A percentile compares a stretch with the other conserved stretches of the same genome.
These are phyloP conservation scores for Fraxinus latifolia DNA, from an alignment of 305 asterid species.

Conservation along the genomic window DNA sequence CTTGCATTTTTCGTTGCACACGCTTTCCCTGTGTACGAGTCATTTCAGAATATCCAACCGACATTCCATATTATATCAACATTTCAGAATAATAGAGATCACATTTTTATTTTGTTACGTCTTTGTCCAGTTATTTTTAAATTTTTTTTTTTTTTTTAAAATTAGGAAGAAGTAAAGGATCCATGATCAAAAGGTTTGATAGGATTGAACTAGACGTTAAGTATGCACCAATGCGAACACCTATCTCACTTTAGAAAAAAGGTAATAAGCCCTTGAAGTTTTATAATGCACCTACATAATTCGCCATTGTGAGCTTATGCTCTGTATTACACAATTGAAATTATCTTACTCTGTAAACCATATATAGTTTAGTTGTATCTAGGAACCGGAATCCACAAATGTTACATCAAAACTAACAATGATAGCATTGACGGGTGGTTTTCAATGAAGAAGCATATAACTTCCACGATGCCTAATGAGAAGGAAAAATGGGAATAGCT, in stretches of 20 bases:
- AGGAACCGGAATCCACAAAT: slow-evolving; percentile 46
- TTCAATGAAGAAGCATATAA: neutral
- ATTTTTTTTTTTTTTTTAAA: no score
- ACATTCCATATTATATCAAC: neutral
- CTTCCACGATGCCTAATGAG: neutral
- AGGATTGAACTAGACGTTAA: neutral
- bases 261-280: neutral
- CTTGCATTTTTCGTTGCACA: neutral
- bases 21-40: neutral
- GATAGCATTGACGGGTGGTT: neutral
- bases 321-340: slow-evolving; percentile 69
- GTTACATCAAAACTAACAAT: neutral
- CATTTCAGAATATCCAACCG: neutral
- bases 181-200: neutral
- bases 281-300: neutral
- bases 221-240: neutral
- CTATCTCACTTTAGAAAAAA: neutral
- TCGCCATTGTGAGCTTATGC: slow-evolving; percentile 24
- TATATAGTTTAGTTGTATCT: slow-evolving; percentile 63
- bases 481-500: neutral
- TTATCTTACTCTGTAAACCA: slow-evolving; percentile 66
- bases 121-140: neutral
- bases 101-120: neutral
- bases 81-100: neutral
- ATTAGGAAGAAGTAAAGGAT: neutral